Percentiles rank a stretch among this genome's conserved stretches.
Evolutionary conservation across 2,329 filamentous ascomycete species (phyloP).

Genomic region (Fusarium tanahbumbuense): DNA sequence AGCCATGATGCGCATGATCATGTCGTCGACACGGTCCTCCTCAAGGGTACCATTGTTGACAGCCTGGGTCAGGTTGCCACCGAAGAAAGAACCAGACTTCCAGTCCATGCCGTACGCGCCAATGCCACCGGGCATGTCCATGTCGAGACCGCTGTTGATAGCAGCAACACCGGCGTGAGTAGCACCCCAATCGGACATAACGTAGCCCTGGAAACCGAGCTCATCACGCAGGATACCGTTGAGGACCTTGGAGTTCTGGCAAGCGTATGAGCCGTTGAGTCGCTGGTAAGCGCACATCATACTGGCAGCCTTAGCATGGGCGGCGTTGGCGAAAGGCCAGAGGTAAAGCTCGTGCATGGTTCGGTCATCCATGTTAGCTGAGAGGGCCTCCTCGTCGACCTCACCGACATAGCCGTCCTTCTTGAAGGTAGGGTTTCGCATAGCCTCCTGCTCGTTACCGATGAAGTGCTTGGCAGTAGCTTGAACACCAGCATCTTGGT

Average conservation of each 20-base stretch:
- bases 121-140: conserved; percentile 63
- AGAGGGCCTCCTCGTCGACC: conserved; percentile 48
- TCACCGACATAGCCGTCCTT: conserved; percentile 43
- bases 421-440: conserved; percentile 47
- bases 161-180: conserved; percentile 76
- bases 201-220: conserved; percentile 83
- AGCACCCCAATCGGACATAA: conserved; percentile 83
- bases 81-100: conserved; percentile 56
- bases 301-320: conserved; percentile 48
- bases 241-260: conserved; percentile 80
- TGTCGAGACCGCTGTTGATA: conserved; percentile 77
- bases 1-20: conserved; percentile 65
- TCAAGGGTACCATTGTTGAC: conserved; percentile 61
- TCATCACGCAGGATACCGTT: conserved; percentile 83
- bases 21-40: conserved; percentile 57
- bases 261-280: conserved; percentile 83
- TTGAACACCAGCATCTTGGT: conserved; percentile 54
- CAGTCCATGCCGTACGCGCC: conserved; percentile 48
- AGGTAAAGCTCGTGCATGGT: conserved; percentile 66
- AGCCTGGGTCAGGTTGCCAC: conserved; percentile 57
- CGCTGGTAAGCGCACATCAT: conserved; percentile 80
- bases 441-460: conserved; percentile 52
- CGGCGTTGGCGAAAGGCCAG: conserved; percentile 52
- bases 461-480: conserved; percentile 56
- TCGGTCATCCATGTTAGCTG: conserved; percentile 66